Percentiles rank a stretch among this genome's conserved stretches.
Evolutionary conservation across 805 yeast species (phyloP).

Genomic region (Yarrowia yakushimensis): DNA sequence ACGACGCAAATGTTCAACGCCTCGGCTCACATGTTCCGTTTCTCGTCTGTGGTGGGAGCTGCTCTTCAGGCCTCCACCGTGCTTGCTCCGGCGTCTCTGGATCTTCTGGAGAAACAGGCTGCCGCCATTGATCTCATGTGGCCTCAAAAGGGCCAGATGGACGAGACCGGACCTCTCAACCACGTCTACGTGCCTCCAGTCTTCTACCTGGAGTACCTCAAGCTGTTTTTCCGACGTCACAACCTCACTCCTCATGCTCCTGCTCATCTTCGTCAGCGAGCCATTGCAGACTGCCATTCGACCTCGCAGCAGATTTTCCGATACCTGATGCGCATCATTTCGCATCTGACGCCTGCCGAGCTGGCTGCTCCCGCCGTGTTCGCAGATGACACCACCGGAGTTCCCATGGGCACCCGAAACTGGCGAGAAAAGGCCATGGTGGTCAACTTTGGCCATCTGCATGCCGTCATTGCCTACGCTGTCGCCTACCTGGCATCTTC

Average conservation of each 20-base stretch:
- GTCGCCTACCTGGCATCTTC: conserved; percentile 25
- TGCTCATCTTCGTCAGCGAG: conserved; percentile 22
- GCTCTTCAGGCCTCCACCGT: conserved; percentile 17
- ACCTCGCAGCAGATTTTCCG: conserved; percentile 10
- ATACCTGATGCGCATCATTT: background rate
- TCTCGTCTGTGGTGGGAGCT: conserved; percentile 5
- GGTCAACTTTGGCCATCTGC: conserved; percentile 15
- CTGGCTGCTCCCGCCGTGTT: conserved; percentile 9
- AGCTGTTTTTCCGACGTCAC: conserved; percentile 15
- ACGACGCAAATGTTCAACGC: conserved; percentile 20
- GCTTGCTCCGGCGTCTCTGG: conserved; percentile 16
- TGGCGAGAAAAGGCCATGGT: conserved; percentile 25
- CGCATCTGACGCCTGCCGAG: conserved; percentile 16
- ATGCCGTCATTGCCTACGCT: conserved; percentile 25
- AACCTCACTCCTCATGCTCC: conserved; percentile 27
- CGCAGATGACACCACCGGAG: conserved; percentile 16
- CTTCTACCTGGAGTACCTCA: background rate
- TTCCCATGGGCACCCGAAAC: background rate
- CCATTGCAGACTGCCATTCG: conserved; percentile 1
- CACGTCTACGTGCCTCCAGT: conserved; percentile 21
- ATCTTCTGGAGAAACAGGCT: conserved; percentile 13
- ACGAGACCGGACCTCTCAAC: conserved; percentile 7
- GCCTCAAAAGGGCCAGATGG: conserved; percentile 20
- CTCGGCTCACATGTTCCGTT: conserved; percentile 14
- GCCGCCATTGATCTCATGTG: conserved; percentile 6